A percentile compares a stretch with the other conserved stretches of the same genome.
phyloP scores from a whole-genome alignment of 306 rosid species.

The Hippophae rhamnoides region DNA sequence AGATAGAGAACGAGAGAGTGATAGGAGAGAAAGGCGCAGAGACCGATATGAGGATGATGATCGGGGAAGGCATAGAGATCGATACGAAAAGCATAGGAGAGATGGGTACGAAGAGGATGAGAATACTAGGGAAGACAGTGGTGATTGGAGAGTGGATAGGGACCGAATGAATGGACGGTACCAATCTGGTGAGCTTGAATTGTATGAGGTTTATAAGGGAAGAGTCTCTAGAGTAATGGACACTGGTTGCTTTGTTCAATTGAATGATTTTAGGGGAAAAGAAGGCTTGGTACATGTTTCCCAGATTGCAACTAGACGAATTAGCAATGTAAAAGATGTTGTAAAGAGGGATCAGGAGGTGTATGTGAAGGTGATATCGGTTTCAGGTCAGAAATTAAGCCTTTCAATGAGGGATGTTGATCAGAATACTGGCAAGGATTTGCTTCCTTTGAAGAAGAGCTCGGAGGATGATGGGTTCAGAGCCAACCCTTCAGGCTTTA shows the following conservation, averaged over 20 bases:
- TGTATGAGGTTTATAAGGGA: slow-evolving; percentile 67
- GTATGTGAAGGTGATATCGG: slow-evolving; percentile 62
- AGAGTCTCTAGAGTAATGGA: slow-evolving; percentile 80
- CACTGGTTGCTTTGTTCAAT: slow-evolving; percentile 72
- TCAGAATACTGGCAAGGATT: slow-evolving; percentile 66
- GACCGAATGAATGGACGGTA: slow-evolving; percentile 23
- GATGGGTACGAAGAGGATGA: slow-evolving; percentile 26
- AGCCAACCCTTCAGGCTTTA: slow-evolving; percentile 50
- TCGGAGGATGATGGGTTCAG: slow-evolving; percentile 40
- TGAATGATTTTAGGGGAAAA: slow-evolving; percentile 63
- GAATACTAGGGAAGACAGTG: slow-evolving; percentile 27
- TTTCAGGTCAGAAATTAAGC: slow-evolving; percentile 77
- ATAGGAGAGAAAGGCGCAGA: background rate
- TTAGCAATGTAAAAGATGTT: slow-evolving; percentile 69
- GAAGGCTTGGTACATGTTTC: slow-evolving; percentile 89
- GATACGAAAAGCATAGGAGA: slow-evolving; percentile 19
- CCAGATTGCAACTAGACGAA: slow-evolving; percentile 69
- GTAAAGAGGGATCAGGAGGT: slow-evolving; percentile 80
- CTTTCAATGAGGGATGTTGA: slow-evolving; percentile 86
- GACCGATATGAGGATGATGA: slow-evolving; percentile 16
- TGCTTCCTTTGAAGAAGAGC: slow-evolving; percentile 65
- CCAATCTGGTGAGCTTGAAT: slow-evolving; percentile 43
- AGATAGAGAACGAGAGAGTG: slow-evolving; percentile 9
- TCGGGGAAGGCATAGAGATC: slow-evolving; percentile 31
- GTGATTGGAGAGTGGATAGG: slow-evolving; percentile 20